Conservation (phyloP, 345 rosid species). For the Populus nigra region DNA sequence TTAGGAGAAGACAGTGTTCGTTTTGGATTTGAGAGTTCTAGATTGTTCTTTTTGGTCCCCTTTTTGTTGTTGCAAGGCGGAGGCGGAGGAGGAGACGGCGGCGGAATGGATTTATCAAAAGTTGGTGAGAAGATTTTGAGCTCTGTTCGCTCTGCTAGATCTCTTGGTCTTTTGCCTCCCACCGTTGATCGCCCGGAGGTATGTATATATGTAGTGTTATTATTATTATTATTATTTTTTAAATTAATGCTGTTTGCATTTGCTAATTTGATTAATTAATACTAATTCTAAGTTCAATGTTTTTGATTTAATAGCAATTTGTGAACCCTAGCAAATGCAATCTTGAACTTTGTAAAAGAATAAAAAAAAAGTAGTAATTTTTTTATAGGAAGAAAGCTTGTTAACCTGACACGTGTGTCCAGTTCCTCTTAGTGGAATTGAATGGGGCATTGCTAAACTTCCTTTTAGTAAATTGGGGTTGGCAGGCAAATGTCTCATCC, state of each 20-base stretch:
- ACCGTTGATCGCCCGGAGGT: conserved; percentile 90
- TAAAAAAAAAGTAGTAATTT: too few relatives aligned
- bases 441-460: too few relatives aligned
- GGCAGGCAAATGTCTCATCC: too few relatives aligned
- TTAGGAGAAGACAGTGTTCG: conserved; percentile 33
- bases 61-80: conserved; percentile 67
- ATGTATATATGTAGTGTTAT: background rate
- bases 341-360: background rate
- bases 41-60: conserved; percentile 80
- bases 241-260: background rate
- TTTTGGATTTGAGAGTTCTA: conserved; percentile 65
- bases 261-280: background rate
- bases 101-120: conserved; percentile 88
- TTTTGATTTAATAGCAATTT: background rate
- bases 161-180: conserved; percentile 80
- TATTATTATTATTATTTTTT: background rate
- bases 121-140: conserved; percentile 88
- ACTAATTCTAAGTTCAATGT: background rate
- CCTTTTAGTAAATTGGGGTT: too few relatives aligned
- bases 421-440: too few relatives aligned
- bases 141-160: conserved; percentile 90
- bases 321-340: background rate
- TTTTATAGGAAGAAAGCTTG: too few relatives aligned
- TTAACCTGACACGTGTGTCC: too few relatives aligned
- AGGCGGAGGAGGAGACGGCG: conserved; percentile 52